A percentile compares a stretch with the other conserved stretches of the same genome.
Conservation (phyloP, 345 rosid genomes). For the Rhodomyrtus tomentosa region DNA sequence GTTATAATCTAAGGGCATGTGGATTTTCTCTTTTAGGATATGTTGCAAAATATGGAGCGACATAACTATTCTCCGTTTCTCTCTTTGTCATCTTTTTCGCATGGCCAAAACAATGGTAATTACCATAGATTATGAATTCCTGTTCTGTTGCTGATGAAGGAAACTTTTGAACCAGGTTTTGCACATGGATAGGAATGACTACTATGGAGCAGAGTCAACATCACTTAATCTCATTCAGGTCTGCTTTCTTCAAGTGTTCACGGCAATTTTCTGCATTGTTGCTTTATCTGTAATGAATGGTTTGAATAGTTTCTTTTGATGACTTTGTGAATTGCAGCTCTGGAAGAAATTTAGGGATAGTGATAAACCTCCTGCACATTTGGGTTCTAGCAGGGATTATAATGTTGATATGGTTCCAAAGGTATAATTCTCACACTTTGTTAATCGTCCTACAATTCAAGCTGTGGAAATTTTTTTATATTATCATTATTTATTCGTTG, state of each 20-base stretch:
- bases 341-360: conserved; percentile 89
- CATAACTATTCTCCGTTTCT: not conserved
- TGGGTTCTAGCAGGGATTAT: conserved; percentile 56
- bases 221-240: conserved; percentile 97
- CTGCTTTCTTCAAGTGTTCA: not conserved
- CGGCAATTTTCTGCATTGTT: not conserved
- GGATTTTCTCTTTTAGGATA: not conserved
- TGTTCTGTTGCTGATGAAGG: not conserved
- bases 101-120: not conserved
- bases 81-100: not conserved
- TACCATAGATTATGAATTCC: not conserved
- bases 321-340: conserved; percentile 33
- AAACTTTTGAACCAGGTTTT: conserved; percentile 41
- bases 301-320: not conserved
- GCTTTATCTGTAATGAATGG: not conserved
- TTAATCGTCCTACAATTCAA: not conserved
- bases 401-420: conserved; percentile 11
- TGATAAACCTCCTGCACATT: conserved; percentile 83
- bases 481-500: not conserved
- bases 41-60: not conserved
- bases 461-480: not conserved
- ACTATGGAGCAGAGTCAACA: conserved; percentile 97
- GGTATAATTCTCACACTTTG: not conserved
- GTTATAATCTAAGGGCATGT: not conserved
- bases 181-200: conserved; percentile 99